phyloP scores from a whole-genome alignment of 1,284 basidiomycete genomes.

The Naganishia albida region DNA sequence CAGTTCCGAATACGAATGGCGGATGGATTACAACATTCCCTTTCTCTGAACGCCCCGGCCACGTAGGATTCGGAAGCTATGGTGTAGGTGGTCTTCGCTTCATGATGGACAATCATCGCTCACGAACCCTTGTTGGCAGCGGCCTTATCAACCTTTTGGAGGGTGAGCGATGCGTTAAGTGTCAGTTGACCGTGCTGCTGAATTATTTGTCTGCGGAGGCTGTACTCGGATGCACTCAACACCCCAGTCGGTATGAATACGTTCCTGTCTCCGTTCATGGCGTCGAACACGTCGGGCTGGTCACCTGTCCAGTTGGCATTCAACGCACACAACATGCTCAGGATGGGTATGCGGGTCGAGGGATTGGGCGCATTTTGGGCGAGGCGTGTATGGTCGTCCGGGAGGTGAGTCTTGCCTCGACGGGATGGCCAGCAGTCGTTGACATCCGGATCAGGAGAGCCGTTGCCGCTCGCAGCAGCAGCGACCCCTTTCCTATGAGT shows the following conservation, averaged over 20 bases:
- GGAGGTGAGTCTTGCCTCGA: background rate
- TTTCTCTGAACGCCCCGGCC: slow-evolving; percentile 5
- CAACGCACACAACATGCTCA: background rate
- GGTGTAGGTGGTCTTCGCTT: slow-evolving; percentile 1
- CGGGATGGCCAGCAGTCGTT: background rate
- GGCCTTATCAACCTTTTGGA: slow-evolving; percentile 14
- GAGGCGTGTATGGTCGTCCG: slow-evolving; percentile 21
- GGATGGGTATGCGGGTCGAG: slow-evolving; percentile 15
- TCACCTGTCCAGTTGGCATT: slow-evolving; percentile 7
- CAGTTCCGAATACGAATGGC: slow-evolving; percentile 10
- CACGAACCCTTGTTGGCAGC: background rate
- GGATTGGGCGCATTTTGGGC: slow-evolving; percentile 18
- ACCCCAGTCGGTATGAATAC: slow-evolving; percentile 10
- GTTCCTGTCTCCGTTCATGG: background rate
- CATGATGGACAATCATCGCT: background rate
- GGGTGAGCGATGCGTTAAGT: background rate
- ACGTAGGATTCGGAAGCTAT: slow-evolving; percentile 22
- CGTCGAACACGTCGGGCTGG: slow-evolving; percentile 7
- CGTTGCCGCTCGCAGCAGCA: slow-evolving; percentile 6
- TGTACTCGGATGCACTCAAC: slow-evolving; percentile 25
- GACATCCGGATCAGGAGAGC: slow-evolving; percentile 1
- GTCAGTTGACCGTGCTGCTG: background rate
- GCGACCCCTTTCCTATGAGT: slow-evolving; percentile 13
- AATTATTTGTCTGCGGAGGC: background rate
- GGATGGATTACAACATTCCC: slow-evolving; percentile 22